Evolutionary conservation across 257 asterid species (phyloP).

Genomic region (Eustoma russellianum): DNA sequence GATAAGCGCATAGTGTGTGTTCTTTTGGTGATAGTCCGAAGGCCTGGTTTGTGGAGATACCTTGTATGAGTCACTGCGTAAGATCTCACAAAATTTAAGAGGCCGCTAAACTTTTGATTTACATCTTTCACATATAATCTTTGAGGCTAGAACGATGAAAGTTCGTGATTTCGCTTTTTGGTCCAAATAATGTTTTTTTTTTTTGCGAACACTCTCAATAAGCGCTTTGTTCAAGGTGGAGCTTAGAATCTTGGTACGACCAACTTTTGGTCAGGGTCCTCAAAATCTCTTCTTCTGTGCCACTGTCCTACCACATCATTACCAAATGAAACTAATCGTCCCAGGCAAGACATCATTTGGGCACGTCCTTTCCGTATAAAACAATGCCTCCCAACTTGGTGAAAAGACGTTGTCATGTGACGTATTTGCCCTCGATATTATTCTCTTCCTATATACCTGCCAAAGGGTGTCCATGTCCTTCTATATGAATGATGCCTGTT

Average conservation of each 20-base stretch:
- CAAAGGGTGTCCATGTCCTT: conserved; percentile 11
- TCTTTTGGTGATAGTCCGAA: too few species aligned
- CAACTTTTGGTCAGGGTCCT: conserved; percentile 26
- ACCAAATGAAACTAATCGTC: conserved; percentile 19
- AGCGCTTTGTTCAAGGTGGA: conserved; percentile 3
- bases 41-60: too few species aligned
- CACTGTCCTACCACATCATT: conserved; percentile 25
- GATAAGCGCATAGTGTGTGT: too few species aligned
- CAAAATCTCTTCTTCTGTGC: conserved; percentile 16
- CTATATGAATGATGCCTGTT: neutral
- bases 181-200: too few species aligned
- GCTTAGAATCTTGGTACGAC: conserved; percentile 14
- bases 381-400: conserved; percentile 9
- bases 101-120: too few species aligned
- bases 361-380: conserved; percentile 5
- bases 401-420: conserved; percentile 4
- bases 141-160: too few species aligned
- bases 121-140: too few species aligned
- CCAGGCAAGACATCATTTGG: conserved; percentile 10
- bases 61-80: too few species aligned
- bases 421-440: conserved; percentile 5
- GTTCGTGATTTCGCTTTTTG: too few species aligned
- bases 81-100: too few species aligned
- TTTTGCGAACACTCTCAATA: too few species aligned
- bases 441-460: conserved; percentile 6